Conservation (phyloP, 2,329 filamentous ascomycete genomes). For the Fusarium annulatum region DNA sequence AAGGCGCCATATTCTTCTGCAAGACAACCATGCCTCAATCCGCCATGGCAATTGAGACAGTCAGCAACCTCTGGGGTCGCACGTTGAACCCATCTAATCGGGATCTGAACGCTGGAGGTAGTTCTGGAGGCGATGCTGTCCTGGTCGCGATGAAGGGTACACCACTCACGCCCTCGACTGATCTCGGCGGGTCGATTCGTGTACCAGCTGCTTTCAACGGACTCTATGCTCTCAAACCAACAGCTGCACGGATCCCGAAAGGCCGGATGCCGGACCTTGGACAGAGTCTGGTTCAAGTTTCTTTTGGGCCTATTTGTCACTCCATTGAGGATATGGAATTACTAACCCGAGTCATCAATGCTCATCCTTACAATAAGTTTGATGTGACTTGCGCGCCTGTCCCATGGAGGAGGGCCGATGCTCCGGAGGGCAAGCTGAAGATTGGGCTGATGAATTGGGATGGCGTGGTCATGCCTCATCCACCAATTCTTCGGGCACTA, state of each 20-base stretch:
- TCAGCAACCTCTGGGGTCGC: slow-evolving; percentile 70
- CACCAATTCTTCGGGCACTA: slow-evolving; percentile 14
- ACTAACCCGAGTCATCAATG: neutral
- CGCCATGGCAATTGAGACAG: slow-evolving; percentile 62
- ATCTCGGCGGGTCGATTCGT: slow-evolving; percentile 49
- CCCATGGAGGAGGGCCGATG: neutral
- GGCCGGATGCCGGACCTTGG: slow-evolving; percentile 22
- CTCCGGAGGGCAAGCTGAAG: neutral
- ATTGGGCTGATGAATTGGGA: slow-evolving; percentile 19
- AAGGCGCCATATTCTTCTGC: slow-evolving; percentile 71
- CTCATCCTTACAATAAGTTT: neutral
- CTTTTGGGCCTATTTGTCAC: slow-evolving; percentile 51
- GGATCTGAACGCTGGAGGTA: slow-evolving; percentile 67
- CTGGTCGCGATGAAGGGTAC: slow-evolving; percentile 50
- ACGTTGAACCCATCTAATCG: slow-evolving; percentile 71
- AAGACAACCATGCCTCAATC: slow-evolving; percentile 74
- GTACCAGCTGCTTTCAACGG: slow-evolving; percentile 48
- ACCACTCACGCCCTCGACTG: slow-evolving; percentile 47
- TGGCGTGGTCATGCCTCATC: slow-evolving; percentile 15
- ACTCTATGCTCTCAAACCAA: slow-evolving; percentile 36
- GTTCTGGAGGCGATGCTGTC: slow-evolving; percentile 63
- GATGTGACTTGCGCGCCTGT: slow-evolving; percentile 4
- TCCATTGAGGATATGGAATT: slow-evolving; percentile 14
- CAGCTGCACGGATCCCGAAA: slow-evolving; percentile 29
- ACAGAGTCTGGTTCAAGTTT: slow-evolving; percentile 52